Conservation (phyloP, 441 rosid genomes). For the Populus trichocarpa region DNA sequence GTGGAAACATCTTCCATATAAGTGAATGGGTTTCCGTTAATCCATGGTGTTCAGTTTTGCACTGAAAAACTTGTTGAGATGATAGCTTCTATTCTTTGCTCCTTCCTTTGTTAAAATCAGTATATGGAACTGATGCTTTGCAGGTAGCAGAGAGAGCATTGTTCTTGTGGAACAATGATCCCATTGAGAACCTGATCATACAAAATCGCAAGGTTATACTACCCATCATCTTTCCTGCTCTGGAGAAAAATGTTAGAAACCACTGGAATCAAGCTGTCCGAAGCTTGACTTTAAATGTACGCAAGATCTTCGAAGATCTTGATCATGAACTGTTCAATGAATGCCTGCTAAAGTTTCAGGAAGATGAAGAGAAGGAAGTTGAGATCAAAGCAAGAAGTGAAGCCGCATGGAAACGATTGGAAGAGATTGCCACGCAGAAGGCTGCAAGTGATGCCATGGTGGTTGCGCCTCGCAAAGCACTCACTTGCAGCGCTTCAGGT, state of each 20-base stretch:
- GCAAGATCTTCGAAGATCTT: slow-evolving; percentile 64
- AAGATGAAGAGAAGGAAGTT: slow-evolving; percentile 45
- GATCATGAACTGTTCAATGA: slow-evolving; percentile 70
- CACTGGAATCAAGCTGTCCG: slow-evolving; percentile 88
- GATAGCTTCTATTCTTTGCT: neutral
- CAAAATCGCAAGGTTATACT: slow-evolving; percentile 59
- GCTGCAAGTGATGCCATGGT: slow-evolving; percentile 24
- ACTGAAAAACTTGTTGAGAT: neutral
- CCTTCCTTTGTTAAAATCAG: neutral
- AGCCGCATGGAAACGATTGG: slow-evolving; percentile 70
- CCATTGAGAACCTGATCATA: slow-evolving; percentile 59
- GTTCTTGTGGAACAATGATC: slow-evolving; percentile 28
- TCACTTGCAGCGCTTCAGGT: slow-evolving; percentile 21
- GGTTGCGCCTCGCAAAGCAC: slow-evolving; percentile 14
- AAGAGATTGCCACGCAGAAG: slow-evolving; percentile 52
- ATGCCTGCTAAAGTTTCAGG: slow-evolving; percentile 56
- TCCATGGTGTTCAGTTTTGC: neutral
- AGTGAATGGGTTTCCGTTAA: neutral
- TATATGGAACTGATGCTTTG: slow-evolving; percentile 12
- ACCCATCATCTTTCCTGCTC: slow-evolving; percentile 70
- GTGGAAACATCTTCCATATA: neutral
- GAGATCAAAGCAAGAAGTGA: slow-evolving; percentile 50
- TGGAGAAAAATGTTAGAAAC: slow-evolving; percentile 58
- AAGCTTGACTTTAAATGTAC: slow-evolving; percentile 73
- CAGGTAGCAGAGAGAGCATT: slow-evolving; percentile 85